phyloP scores from a whole-genome alignment of 257 asterid genomes.

The Cynanchum wilfordii region DNA sequence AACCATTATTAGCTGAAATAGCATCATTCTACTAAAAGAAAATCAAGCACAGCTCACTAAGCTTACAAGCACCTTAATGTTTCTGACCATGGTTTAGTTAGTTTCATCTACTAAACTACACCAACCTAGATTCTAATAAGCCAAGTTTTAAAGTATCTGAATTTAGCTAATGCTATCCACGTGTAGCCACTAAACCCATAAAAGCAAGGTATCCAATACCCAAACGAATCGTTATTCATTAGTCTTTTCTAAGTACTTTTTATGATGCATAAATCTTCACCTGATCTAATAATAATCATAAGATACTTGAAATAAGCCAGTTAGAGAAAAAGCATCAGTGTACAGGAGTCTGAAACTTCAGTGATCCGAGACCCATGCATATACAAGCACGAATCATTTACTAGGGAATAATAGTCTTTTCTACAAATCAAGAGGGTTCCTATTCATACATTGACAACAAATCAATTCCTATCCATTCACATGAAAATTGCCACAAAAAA shows the following conservation, averaged over 20 bases:
- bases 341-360: too few species aligned
- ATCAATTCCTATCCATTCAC: not conserved
- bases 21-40: not conserved
- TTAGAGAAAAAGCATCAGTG: too few species aligned
- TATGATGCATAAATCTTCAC: too few species aligned
- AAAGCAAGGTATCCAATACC: not conserved
- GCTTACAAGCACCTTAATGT: not conserved
- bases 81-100: not conserved
- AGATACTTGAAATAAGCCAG: too few species aligned
- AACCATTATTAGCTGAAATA: not conserved
- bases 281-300: too few species aligned
- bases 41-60: not conserved
- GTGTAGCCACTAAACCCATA: not conserved
- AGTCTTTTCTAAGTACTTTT: too few species aligned
- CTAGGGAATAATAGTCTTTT: not conserved
- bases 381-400: not conserved
- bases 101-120: not conserved
- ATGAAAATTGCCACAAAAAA: not conserved
- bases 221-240: too few species aligned
- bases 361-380: not conserved
- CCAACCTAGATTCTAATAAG: not conserved
- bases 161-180: not conserved
- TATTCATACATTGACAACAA: not conserved
- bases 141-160: not conserved
- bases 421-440: not conserved